Evolutionary conservation across 1,284 basidiomycete species (phyloP).

Genomic region (Apiotrichum montevideense): DNA sequence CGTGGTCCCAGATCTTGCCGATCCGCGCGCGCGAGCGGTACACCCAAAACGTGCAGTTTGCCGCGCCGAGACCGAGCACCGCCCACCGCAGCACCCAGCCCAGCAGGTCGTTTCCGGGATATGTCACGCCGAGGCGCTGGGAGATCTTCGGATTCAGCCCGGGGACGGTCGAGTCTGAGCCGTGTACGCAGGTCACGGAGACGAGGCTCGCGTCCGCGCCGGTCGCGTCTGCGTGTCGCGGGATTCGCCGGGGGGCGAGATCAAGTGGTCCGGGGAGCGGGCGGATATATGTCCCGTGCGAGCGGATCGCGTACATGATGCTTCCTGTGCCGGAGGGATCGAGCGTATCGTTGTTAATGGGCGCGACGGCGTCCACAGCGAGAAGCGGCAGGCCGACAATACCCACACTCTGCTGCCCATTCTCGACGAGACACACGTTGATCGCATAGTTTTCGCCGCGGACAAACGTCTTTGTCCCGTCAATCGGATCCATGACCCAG

Average conservation of each 20-base stretch:
- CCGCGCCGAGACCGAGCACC: not conserved
- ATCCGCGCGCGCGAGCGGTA: not conserved
- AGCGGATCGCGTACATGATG: not conserved
- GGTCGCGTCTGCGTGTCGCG: not conserved
- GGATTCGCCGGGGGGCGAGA: not conserved
- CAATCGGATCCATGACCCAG: not conserved
- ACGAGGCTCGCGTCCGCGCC: not conserved
- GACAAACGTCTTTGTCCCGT: not conserved
- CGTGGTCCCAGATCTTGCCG: slow-evolving; percentile 4
- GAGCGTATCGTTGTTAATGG: slow-evolving; percentile 1
- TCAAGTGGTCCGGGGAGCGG: not conserved
- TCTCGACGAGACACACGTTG: not conserved
- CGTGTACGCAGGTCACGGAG: not conserved
- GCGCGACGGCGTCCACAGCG: not conserved
- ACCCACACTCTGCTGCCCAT: not conserved
- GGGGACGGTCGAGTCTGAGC: not conserved
- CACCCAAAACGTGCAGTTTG: slow-evolving; percentile 1
- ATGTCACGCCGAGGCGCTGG: not conserved
- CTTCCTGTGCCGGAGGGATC: not conserved
- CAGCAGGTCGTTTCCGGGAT: slow-evolving; percentile 1
- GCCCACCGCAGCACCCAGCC: slow-evolving; percentile 3
- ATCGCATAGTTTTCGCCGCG: slow-evolving; percentile 1
- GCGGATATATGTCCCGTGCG: not conserved
- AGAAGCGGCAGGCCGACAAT: not conserved
- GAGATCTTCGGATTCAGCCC: not conserved